phyloP scores from a whole-genome alignment of 2,329 filamentous ascomycete species.

The Massarina eburnea region DNA sequence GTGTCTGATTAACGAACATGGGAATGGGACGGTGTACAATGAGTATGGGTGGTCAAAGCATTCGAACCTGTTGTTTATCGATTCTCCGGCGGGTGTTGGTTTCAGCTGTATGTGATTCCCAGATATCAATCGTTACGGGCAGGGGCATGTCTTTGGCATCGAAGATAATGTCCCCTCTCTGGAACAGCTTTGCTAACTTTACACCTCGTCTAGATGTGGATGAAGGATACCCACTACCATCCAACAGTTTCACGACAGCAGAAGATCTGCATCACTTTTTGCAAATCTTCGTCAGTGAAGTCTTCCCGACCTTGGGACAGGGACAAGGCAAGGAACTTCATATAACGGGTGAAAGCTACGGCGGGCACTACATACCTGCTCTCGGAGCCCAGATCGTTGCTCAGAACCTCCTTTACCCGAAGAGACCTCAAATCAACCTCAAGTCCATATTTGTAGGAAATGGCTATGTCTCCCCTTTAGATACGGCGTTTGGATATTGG shows the following conservation, averaged over 20 bases:
- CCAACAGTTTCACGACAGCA: slow-evolving; percentile 47
- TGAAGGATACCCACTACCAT: slow-evolving; percentile 36
- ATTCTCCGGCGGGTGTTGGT: slow-evolving; percentile 43
- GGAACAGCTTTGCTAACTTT: too few relatives aligned
- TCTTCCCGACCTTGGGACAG: slow-evolving; percentile 46
- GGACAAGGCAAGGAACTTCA: slow-evolving; percentile 41
- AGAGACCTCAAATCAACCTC: slow-evolving; percentile 46
- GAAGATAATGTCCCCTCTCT: too few relatives aligned
- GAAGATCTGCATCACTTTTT: slow-evolving; percentile 54
- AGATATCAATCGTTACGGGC: too few relatives aligned
- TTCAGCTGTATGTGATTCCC: too few relatives aligned
- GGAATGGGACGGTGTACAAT: slow-evolving; percentile 42
- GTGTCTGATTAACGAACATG: slow-evolving; percentile 42
- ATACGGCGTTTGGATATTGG: slow-evolving; percentile 49
- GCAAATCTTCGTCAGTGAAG: slow-evolving; percentile 50
- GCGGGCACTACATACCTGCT: slow-evolving; percentile 53
- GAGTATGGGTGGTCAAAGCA: slow-evolving; percentile 44
- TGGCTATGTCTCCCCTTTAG: slow-evolving; percentile 47
- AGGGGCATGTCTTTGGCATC: too few relatives aligned
- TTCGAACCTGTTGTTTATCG: slow-evolving; percentile 41
- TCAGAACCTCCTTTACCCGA: slow-evolving; percentile 47
- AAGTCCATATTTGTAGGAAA: slow-evolving; percentile 52
- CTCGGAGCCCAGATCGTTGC: slow-evolving; percentile 48
- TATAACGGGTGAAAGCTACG: slow-evolving; percentile 54
- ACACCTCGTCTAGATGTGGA: too few relatives aligned